phyloP scores from a whole-genome alignment of 2,329 filamentous ascomycete genomes.

The Ceratocystis eucalypticola region DNA sequence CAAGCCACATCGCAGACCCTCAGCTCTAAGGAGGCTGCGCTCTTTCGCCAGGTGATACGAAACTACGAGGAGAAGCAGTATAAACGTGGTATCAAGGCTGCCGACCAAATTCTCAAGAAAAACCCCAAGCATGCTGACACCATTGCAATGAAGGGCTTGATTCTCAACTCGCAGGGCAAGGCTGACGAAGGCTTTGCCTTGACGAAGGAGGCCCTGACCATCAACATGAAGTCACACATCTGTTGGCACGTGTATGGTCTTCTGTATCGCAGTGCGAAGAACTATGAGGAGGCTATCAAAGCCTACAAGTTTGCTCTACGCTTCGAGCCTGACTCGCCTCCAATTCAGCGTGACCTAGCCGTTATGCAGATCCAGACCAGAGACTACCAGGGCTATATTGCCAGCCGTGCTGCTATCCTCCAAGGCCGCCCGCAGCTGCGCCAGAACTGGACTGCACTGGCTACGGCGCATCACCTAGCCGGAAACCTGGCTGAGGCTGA shows the following conservation, averaged over 20 bases:
- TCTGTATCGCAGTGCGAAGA: conserved; percentile 85
- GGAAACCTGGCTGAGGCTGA: conserved; percentile 78
- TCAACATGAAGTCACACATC: conserved; percentile 98
- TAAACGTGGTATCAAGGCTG: conserved; percentile 83
- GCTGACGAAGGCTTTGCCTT: conserved; percentile 87
- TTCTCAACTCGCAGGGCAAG: conserved; percentile 85
- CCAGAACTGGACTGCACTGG: conserved; percentile 96
- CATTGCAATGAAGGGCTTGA: conserved; percentile 96
- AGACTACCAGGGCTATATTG: conserved; percentile 85
- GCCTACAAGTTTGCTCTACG: conserved; percentile 92
- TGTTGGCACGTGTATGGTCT: conserved; percentile 99
- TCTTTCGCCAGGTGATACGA: conserved; percentile 90
- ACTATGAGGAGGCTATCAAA: conserved; percentile 98
- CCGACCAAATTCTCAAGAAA: conserved; percentile 92
- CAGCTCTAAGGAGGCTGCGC: conserved; percentile 76
- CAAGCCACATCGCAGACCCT: conserved; percentile 40
- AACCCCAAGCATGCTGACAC: conserved; percentile 94
- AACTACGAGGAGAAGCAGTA: conserved; percentile 98
- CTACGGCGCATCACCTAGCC: conserved; percentile 81
- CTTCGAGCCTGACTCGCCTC: conserved; percentile 83
- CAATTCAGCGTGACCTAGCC: conserved; percentile 88
- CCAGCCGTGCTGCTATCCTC: conserved; percentile 78
- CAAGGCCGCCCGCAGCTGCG: conserved; percentile 67
- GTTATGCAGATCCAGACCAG: conserved; percentile 92
- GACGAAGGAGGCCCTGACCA: conserved; percentile 80